phyloP scores from a whole-genome alignment of 2,329 filamentous ascomycete genomes.

The Nemania abortiva region DNA sequence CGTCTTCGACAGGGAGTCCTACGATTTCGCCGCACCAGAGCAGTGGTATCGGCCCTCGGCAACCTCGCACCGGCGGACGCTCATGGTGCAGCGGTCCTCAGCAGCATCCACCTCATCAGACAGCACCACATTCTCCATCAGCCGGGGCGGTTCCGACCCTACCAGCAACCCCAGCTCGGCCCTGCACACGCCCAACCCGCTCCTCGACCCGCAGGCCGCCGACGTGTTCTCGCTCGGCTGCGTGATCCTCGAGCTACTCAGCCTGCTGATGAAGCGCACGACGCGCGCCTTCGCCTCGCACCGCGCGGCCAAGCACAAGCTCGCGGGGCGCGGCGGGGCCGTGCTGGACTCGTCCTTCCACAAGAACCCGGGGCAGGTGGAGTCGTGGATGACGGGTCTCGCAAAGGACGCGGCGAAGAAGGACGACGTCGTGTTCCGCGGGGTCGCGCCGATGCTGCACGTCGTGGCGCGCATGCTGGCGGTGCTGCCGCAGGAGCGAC shows the following conservation, averaged over 20 bases:
- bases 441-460: constrained; percentile 65
- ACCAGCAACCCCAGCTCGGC: constrained; percentile 52
- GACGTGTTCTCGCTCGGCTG: constrained; percentile 81
- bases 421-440: constrained; percentile 62
- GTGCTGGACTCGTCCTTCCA: constrained; percentile 79
- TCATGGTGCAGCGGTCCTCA: constrained; percentile 49
- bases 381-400: constrained; percentile 74
- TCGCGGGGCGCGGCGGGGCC: constrained; percentile 67
- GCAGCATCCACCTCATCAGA: constrained; percentile 48
- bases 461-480: constrained; percentile 68
- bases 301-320: constrained; percentile 74
- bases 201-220: constrained; percentile 67
- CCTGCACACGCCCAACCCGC: constrained; percentile 56
- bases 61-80: constrained; percentile 48
- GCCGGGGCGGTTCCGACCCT: constrained; percentile 49
- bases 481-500: constrained; percentile 64
- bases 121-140: constrained; percentile 55
- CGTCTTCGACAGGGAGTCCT: constrained; percentile 74
- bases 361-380: constrained; percentile 75
- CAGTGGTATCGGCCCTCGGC: constrained; percentile 63
- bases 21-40: constrained; percentile 81
- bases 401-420: constrained; percentile 69
- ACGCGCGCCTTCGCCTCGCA: constrained; percentile 74
- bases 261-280: constrained; percentile 76
- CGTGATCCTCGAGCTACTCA: constrained; percentile 77